Evolutionary conservation across 306 rosid species (phyloP), one percentile per base, ranked within the genome.

Genomic region (Acacia crassicarpa): DNA sequence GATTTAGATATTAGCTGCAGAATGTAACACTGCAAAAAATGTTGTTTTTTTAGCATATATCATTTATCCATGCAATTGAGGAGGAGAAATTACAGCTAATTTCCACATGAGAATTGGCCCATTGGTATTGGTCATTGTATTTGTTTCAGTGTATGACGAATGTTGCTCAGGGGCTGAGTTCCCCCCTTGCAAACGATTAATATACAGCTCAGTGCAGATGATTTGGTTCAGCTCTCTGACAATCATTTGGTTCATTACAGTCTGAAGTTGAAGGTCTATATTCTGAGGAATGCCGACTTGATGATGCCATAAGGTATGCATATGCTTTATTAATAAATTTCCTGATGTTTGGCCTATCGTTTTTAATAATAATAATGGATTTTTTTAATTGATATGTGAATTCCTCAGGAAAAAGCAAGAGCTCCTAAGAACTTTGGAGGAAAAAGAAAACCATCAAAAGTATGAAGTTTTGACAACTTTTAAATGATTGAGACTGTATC

Each of bases 251-350:
- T 72, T 85, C 76, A 27, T 87, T 85, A 58, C 93, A 94, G 98
- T 91, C 84, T 83, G 98, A 91, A 82, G 91, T 90, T 86, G 89
- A 76, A 75, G 85, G 82, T 78, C 83, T 91, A 72, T 83, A 71
- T 82, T 90, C 82, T 20, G 86, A 88, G 70, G 98, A 94, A 80
- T 82, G 59, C 78, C 82, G 75, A 80, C 89, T 94, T 71, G 96
- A 92, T 43, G 91, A 89, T 53, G 79, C 78, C 27, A 91, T 94
- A 90, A 87, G 94, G 98, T 94, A 77, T 74, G 43, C 76, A 45
- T 65, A 63, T 75, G 48, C 62, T 15, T 78, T 43, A 54, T 51
- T 84, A 46, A 66, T 56, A 53, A 20, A 5, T 43, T 75, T 74
- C 78, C 77, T 78, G 66, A n/a, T 33, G 41, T 45, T 77, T 65